Evolutionary conservation across 495 filamentous ascomycete genomes (phyloP), one percentile per base, ranked within the genome.

Genomic region (Aspergillus ostianus): DNA sequence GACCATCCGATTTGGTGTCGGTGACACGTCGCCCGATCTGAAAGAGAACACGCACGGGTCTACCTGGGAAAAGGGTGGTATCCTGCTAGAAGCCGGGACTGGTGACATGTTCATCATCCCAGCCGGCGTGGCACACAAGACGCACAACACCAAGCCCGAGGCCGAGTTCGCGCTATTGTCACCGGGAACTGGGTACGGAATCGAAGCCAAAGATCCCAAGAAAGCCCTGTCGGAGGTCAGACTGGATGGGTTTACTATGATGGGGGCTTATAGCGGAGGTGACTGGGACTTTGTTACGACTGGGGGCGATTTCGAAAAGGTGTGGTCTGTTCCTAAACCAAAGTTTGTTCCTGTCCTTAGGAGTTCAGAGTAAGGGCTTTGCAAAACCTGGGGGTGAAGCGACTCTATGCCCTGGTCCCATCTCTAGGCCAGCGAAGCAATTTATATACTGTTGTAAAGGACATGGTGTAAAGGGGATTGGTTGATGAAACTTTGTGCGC

Each of bases 21-120:
- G 36, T 10, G 36, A 41, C 36, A 41, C 36, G 10, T 41, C 36
- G 10, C 10, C 36, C 36, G 36, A 41, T 4, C 9, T 41, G 8
- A 41, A 41, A 15, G 36, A 41, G 36, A 41, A 41, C 13, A 41
- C 36, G 1, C 8, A 41, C 4, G 36, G 36, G 3, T 41, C 36
- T 41, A 15, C 50, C 36, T 41, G 54, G 50, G 58, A 63, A 17
- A 32, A 60, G 21, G 62, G 61, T 18, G 58, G 69, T 20, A 47
- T 76, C 1, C 59, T 66, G 47, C 4, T 73, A 3, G 29, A 68
- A 30, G 73, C 67, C 0, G 56, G 67, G 7, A 58, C 59, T 19
- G 73, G 73, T 13, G 72, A 76, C 56, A 70, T 76, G 30, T 76
- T 76, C 44, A 48, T 76, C 18, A 61, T 76, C 15, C 73, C 73